A percentile compares a stretch with the other conserved stretches of the same genome.
phyloP scores from a whole-genome alignment of 345 rosid genomes.

The Dimocarpus longan region DNA sequence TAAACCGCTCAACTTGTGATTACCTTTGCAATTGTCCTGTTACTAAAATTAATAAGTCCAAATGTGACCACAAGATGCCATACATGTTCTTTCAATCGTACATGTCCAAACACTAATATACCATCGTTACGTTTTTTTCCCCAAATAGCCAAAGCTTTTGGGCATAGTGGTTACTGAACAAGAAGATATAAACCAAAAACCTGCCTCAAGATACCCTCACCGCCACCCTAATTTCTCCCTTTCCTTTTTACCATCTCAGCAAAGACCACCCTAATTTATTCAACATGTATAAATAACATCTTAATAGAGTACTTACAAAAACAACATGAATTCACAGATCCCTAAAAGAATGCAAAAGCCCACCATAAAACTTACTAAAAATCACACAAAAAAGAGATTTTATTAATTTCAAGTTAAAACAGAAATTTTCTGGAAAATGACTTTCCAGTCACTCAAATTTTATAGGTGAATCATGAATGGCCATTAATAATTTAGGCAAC shows the following conservation, averaged over 20 bases:
- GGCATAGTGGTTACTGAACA: no score
- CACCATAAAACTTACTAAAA: conserved; percentile 5
- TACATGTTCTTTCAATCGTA: no score
- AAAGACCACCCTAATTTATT: no score
- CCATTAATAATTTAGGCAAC: neutral
- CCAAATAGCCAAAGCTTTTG: no score
- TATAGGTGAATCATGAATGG: neutral
- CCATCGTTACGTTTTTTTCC: no score
- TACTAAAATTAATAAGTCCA: no score
- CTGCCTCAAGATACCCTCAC: neutral
- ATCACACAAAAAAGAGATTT: neutral
- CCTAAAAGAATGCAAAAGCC: neutral
- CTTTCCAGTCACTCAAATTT: conserved; percentile 1
- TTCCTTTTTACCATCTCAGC: neutral
- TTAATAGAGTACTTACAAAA: neutral
- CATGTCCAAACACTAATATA: no score
- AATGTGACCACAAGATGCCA: neutral
- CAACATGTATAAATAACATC: no score
- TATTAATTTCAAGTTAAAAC: neutral
- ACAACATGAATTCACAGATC: neutral
- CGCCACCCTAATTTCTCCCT: neutral
- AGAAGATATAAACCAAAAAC: neutral
- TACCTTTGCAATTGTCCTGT: neutral
- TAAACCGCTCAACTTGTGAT: neutral
- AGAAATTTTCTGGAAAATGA: neutral